Conservation (phyloP, 1,139 yeast species). For the Yamadazyma siamensis region DNA sequence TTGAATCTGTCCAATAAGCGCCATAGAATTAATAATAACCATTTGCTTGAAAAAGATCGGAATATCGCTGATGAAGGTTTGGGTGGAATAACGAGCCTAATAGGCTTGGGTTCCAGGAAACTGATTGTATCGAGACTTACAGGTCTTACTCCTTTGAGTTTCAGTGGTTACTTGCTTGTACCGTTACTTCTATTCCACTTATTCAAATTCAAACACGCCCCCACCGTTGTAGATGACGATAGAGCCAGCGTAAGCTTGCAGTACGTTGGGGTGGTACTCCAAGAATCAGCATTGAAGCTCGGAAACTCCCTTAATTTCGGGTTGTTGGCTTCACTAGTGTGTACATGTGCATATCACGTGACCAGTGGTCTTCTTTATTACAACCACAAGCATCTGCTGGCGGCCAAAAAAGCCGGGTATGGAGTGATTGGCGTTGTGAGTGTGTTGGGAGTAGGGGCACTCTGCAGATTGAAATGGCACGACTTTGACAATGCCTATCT, state of each 20-base stretch:
- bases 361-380: constrained; percentile 35
- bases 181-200: constrained; percentile 49
- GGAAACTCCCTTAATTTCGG: constrained; percentile 21
- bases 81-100: constrained; percentile 52
- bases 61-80: constrained; percentile 50
- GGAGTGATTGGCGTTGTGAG: constrained; percentile 23
- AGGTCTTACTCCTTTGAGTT: constrained; percentile 45
- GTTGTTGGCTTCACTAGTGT: constrained; percentile 19
- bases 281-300: constrained; percentile 16
- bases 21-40: constrained; percentile 6
- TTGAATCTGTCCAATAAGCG: constrained; percentile 6
- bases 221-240: constrained; percentile 60
- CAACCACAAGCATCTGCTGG: constrained; percentile 23
- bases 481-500: constrained; percentile 13
- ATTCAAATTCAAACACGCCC: constrained; percentile 46
- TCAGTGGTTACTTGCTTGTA: constrained; percentile 56
- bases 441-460: constrained; percentile 22
- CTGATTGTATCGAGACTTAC: constrained; percentile 38
- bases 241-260: constrained; percentile 54
- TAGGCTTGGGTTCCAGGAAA: constrained; percentile 53
- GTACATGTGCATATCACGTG: constrained; percentile 31
- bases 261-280: constrained; percentile 47
- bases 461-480: constrained; percentile 19
- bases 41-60: constrained; percentile 13
- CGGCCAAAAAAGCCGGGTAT: constrained; percentile 36